A percentile compares a stretch with the other conserved stretches of the same genome.
These are phyloP conservation scores for Eucalyptus leucophloia DNA, from an alignment of 345 rosid species.

Conservation along the genomic window DNA sequence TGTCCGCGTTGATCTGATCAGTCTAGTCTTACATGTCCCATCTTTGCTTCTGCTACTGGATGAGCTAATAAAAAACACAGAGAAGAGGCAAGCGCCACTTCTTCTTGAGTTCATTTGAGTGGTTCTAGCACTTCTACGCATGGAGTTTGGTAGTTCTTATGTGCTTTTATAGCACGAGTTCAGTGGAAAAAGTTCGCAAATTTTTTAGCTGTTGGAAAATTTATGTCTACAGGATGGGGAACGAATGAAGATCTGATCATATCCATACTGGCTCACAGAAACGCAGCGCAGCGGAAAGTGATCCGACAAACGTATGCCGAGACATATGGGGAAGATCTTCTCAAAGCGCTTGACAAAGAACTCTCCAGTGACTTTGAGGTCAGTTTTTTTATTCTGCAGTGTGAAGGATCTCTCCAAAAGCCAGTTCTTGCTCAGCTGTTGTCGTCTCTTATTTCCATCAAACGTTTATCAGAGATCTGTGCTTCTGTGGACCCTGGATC, in stretches of 20 bases:
- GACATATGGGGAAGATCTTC: conserved; percentile 68
- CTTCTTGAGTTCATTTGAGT: background rate
- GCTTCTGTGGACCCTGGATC: conserved; percentile 58
- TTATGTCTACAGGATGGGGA: conserved; percentile 70
- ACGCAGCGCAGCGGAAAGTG: conserved; percentile 50
- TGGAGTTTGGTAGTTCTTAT: background rate
- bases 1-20: background rate
- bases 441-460: background rate
- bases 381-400: background rate
- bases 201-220: background rate
- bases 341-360: conserved; percentile 58
- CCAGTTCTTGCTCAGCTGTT: background rate
- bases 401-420: background rate
- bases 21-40: background rate
- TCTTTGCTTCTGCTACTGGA: background rate
- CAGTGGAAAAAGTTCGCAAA: background rate
- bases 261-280: conserved; percentile 74
- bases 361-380: conserved; percentile 92
- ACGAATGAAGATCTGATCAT: conserved; percentile 70
- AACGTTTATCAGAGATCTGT: conserved; percentile 37
- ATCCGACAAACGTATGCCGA: conserved; percentile 50
- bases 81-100: background rate
- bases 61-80: background rate
- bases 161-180: too few species aligned
- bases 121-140: background rate